Evolutionary conservation across 169 alveolate genomes (phyloP), one percentile per base, ranked within the genome.

Genomic region (Plasmodium fragile): DNA sequence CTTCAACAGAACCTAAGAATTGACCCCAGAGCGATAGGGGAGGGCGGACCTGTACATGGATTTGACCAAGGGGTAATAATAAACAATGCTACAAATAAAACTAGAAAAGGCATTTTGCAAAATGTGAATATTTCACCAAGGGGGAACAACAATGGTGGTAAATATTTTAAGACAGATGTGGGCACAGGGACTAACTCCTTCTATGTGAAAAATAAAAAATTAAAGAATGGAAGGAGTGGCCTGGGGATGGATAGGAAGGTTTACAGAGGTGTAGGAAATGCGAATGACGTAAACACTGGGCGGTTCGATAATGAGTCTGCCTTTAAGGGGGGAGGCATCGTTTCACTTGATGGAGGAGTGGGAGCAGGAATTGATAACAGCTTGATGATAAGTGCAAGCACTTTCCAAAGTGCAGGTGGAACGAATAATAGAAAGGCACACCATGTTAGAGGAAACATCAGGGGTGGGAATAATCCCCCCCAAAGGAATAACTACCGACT

Each of bases 131-230:
- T 16, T n/a, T 16, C 72, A 13, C 70, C 30, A 53, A 22, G 52
- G 43, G 49, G 43, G 8, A 81, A 43, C 2, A 25, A 81, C 49
- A 82, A 16, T 36, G 71, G 32, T 28, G 71, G 71, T 5, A 36
- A 82, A 28, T 82, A 34, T 82, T 82, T 55, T 39, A n/a, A 13
- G 13, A 34, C 79, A 39, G 25, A 22, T 30, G 30, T 55, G 43
- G 91, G 7, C 41, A 28, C 11, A 30, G 45, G 53, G 30, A 18
- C 13, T 22, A 82, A 36, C 71, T n/a, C n/a, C 4, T 82, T 25
- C 71, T 43, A 59, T 55, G 30, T 59, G 45, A 82, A 82, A 82
- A 82, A 82, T 82, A 82, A 65, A 25, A 82, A 22, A 8, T 18
- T 43, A 34, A 82, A 55, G 30, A 59, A 59, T 59, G 71, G 72